Evolutionary conservation across 164 flowering plant species (phyloP).

Genomic region (Annona squamosa): DNA sequence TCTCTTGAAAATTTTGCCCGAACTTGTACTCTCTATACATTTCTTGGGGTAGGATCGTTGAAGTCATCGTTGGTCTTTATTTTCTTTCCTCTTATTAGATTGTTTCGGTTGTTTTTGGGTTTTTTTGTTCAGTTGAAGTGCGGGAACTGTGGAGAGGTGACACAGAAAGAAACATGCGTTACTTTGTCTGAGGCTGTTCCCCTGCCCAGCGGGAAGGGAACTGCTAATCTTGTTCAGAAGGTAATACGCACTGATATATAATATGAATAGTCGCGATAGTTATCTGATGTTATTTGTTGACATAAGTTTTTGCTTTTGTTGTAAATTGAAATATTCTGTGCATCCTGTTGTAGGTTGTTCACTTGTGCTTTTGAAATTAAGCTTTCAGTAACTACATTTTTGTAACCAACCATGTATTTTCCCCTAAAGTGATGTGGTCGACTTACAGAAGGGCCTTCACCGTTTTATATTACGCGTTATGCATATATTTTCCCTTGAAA

Average conservation of each 20-base stretch:
- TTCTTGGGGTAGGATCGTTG: not conserved
- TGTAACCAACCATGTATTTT: too few species aligned
- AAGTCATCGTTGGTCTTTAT: not conserved
- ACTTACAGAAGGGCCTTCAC: not conserved
- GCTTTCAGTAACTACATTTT: not conserved
- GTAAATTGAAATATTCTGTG: not conserved
- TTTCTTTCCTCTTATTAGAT: not conserved
- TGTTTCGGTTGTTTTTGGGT: not conserved
- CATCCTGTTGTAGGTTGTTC: not conserved
- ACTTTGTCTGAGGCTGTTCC: slow-evolving; percentile 53
- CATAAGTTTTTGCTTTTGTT: not conserved
- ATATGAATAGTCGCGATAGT: not conserved
- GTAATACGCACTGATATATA: slow-evolving; percentile 17
- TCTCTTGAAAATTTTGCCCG: too few species aligned
- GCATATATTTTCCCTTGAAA: not conserved
- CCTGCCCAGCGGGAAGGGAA: slow-evolving; percentile 41
- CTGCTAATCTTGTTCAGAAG: slow-evolving; percentile 65
- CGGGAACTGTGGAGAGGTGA: slow-evolving; percentile 75
- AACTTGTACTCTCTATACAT: not conserved
- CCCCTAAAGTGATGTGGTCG: not conserved
- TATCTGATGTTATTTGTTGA: not conserved
- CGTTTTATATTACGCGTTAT: not conserved
- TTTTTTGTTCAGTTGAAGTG: slow-evolving; percentile 54
- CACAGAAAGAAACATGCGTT: slow-evolving; percentile 60
- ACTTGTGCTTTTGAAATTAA: not conserved